Evolutionary conservation across 495 filamentous ascomycete species (phyloP), one percentile per base, ranked within the genome.

Genomic region (Podospora pseudocomata): DNA sequence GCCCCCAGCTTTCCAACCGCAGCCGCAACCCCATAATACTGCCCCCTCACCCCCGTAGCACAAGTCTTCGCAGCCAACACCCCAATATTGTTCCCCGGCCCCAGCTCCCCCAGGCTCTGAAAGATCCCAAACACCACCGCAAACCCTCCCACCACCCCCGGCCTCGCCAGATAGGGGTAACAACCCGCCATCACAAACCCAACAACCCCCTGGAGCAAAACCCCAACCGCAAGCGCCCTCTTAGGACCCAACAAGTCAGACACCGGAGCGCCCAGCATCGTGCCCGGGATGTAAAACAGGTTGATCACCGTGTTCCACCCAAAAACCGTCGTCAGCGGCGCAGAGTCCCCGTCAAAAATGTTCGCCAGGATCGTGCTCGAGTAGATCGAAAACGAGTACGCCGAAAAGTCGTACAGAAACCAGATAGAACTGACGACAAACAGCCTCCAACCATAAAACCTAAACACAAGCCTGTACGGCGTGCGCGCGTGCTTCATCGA

Each of bases 81-180:
- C 5, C 93, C 93, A 72, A 97, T 96, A 77, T 97, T 97, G 79
- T 97, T 89, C 30, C 93, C 94, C 0, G 94, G 92, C 0, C 93
- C 94, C 56, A 94, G 74, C 77, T 97, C 93, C 27, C 93, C 94
- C 9, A 97, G 85, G 0, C 88, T 86, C 3, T 91, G 82, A 82
- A 97, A 97, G 71, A 97, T 86, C 54, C 92, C 89, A 70, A 84
- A 83, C 9, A 95, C 88, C 7, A 93, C 88, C 6, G 91, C 89
- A 72, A 96, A 97, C 5, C 81, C 92, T 13, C 85, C 92, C 20
- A 95, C 86, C 64, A 91, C 86, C 39, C 82, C 69, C 0, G 88
- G 79, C 32, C 85, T 85, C 1, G 86, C 86, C 1, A 96, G 84
- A 11, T 78, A 80, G 26, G 79, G 70, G 79, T 94, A 97, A 71